Base-by-base conservation (phyloP, 768 basidiomycete genomes). In the Termitomyces sp. region DNA sequence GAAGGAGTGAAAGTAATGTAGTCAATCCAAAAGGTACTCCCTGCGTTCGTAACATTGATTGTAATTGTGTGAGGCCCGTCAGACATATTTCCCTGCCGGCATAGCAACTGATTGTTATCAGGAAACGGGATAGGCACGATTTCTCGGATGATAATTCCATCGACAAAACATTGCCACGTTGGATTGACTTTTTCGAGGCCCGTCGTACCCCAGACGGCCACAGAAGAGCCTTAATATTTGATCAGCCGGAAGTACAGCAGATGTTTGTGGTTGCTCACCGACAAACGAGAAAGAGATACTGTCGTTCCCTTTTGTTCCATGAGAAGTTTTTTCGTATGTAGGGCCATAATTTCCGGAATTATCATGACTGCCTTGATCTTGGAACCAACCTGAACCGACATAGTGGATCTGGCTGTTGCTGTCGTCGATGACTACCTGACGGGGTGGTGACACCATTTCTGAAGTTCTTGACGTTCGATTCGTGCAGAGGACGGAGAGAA, bases 361-460 rank as follows among this genome's bases (percentile, higher is more conserved):
- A 46, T 73, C 69, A 36, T 68, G 64, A 22, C 61, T 66, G 9
- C 68, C 66, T 14, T 58, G 46, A 51, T 69, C 69, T 16, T 46
- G 43, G 46, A 69, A 70, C 74, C 75, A 75, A 3, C 64, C 50
- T 38, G 56, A 45, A 2, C 72, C 66, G 2, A 52, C 61, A 46
- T 75, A 75, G 6, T 58, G 61, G 49, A 75, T 74, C 30, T 55
- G 53, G 0, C 59, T 53, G 58, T 73, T 67, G 3, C 68, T 66
- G 54, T 77, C 75, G 59, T 77, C 73, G 28, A 64, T 22, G 1
- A 75, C 64, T 18, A 74, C 66, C 63, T 65, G 68, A 42, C 72
- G 71, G 43, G 65, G 54, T 9, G 54, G 44, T 10, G 28, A 49
- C 18, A 13, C n/a, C 47, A 56, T 47, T 24, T 1, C 26, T 36